A percentile compares a stretch with the other conserved stretches of the same genome.
Conservation (phyloP, 179 eudicot genomes). For the Beta macrorhiza region DNA sequence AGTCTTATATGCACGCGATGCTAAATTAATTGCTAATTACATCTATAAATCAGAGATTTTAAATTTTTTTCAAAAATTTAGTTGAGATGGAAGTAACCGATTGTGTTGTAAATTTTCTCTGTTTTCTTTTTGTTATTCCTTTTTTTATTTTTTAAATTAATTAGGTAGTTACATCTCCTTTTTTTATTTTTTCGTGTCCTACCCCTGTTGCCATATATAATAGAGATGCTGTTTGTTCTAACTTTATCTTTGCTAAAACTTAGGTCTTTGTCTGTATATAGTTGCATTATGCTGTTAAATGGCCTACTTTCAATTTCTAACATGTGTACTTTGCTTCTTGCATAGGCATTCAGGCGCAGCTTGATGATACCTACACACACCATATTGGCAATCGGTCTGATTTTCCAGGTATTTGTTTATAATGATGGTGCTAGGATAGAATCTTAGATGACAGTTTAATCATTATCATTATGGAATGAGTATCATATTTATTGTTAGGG, state of each 20-base stretch:
- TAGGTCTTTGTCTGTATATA: slow-evolving; percentile 7
- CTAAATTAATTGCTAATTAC: too few species aligned
- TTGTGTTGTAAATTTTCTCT: too few species aligned
- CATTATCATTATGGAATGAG: background rate
- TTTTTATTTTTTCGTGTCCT: too few species aligned
- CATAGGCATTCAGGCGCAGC: slow-evolving; percentile 76
- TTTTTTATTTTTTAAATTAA: too few species aligned
- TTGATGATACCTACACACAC: slow-evolving; percentile 89
- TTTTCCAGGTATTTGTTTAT: slow-evolving; percentile 64
- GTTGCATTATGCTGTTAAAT: background rate
- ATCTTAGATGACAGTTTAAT: background rate
- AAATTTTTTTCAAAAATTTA: too few species aligned
- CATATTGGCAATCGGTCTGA: slow-evolving; percentile 62
- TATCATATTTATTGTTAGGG: background rate
- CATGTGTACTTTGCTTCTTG: slow-evolving; percentile 21
- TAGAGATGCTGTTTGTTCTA: background rate
- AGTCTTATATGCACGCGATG: too few species aligned
- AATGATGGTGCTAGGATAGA: background rate
- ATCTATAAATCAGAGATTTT: too few species aligned
- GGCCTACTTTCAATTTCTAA: background rate
- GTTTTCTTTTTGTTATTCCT: too few species aligned
- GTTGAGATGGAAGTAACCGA: too few species aligned
- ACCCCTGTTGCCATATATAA: too few species aligned
- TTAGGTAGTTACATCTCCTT: too few species aligned
- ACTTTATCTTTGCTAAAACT: background rate